These are phyloP conservation scores for Quercus glauca DNA, from an alignment of 306 rosid genomes.

Conservation along the genomic window DNA sequence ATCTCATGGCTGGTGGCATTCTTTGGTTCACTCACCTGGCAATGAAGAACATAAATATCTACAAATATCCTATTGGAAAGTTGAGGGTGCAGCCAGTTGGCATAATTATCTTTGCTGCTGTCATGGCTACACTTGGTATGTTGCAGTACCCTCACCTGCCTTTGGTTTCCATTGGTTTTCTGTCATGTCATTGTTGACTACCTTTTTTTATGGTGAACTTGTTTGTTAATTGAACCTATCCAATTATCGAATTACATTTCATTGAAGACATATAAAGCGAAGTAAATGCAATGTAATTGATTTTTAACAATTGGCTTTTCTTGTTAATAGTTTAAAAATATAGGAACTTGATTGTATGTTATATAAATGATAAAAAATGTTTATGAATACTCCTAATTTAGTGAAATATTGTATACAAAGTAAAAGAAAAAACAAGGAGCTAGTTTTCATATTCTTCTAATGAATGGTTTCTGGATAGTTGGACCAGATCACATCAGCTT, in stretches of 20 bases:
- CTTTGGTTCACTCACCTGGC: constrained; percentile 88
- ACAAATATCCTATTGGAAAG: constrained; percentile 84
- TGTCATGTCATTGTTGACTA: background rate
- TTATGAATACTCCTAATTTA: too few species aligned
- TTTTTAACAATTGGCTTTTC: too few species aligned
- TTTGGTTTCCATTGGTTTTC: background rate
- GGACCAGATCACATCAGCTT: background rate
- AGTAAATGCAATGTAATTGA: background rate
- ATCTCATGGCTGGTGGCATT: constrained; percentile 82
- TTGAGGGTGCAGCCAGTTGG: constrained; percentile 96
- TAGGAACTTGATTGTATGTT: too few species aligned
- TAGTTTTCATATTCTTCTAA: too few species aligned
- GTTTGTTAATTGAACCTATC: background rate
- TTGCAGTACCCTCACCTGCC: constrained; percentile 11
- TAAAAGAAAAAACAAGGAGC: too few species aligned
- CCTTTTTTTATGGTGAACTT: background rate
- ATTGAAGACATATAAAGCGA: background rate
- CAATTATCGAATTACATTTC: background rate
- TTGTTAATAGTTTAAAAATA: too few species aligned
- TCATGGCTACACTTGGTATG: constrained; percentile 94
- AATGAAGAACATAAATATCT: constrained; percentile 78
- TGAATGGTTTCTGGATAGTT: too few species aligned
- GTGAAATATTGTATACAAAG: too few species aligned
- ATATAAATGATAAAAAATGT: too few species aligned
- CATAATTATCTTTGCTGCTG: constrained; percentile 84